Evolutionary conservation across 345 rosid genomes (phyloP).

Genomic region (Bruguiera gymnorhiza): DNA sequence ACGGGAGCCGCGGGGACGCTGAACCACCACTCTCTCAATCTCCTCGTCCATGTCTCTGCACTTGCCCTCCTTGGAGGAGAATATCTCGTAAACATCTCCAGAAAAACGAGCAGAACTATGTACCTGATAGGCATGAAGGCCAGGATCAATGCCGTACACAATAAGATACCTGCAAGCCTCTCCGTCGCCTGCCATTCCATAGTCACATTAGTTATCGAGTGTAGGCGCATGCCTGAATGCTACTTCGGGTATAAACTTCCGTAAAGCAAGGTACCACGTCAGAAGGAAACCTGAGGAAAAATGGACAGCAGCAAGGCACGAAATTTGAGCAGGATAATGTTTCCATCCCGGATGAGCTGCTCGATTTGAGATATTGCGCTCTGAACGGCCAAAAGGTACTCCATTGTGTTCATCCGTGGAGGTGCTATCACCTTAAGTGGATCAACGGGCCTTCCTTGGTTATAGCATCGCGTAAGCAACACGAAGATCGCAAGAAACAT

Average conservation of each 20-base stretch:
- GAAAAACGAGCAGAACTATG: slow-evolving; percentile 40
- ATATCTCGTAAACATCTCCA: slow-evolving; percentile 75
- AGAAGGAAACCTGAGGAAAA: slow-evolving; percentile 65
- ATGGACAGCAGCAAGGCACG: slow-evolving; percentile 67
- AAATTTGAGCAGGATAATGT: slow-evolving; percentile 74
- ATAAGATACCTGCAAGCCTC: slow-evolving; percentile 54
- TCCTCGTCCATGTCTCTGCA: slow-evolving; percentile 68
- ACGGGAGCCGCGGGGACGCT: slow-evolving; percentile 96
- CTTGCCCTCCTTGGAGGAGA: slow-evolving; percentile 69
- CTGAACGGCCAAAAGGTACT: slow-evolving; percentile 93
- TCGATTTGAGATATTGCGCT: slow-evolving; percentile 76
- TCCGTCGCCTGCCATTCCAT: slow-evolving; percentile 62
- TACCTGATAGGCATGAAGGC: slow-evolving; percentile 59
- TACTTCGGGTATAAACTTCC: background rate
- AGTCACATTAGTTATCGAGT: background rate
- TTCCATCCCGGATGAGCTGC: slow-evolving; percentile 78
- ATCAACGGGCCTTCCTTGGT: slow-evolving; percentile 47
- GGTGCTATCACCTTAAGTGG: slow-evolving; percentile 76
- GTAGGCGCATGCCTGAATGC: background rate
- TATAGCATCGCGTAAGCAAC: slow-evolving; percentile 53
- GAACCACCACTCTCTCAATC: slow-evolving; percentile 98
- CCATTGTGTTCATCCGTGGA: slow-evolving; percentile 86
- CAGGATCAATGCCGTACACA: slow-evolving; percentile 44
- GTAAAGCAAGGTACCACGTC: background rate
- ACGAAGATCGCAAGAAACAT: slow-evolving; percentile 59